Conservation (phyloP, 2,329 filamentous ascomycete genomes). For the Botrytis aclada region DNA sequence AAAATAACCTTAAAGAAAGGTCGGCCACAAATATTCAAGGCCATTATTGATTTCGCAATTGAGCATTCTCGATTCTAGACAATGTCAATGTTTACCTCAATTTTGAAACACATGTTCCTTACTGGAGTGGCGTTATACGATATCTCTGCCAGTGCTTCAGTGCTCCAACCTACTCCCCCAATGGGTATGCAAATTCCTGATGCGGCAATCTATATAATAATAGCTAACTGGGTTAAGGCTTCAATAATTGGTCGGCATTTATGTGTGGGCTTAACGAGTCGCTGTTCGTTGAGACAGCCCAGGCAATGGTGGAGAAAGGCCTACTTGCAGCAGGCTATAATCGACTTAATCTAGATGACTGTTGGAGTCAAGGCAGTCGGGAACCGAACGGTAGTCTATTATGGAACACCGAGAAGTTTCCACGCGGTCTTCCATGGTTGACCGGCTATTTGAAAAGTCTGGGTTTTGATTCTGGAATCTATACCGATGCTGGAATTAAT, state of each 20-base stretch:
- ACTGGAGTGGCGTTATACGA: constrained; percentile 5
- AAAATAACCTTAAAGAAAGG: neutral
- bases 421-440: constrained; percentile 54
- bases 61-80: neutral
- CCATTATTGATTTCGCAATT: neutral
- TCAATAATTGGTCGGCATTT: constrained; percentile 51
- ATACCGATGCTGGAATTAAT: constrained; percentile 48
- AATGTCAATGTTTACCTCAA: neutral
- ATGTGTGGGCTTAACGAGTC: constrained; percentile 48
- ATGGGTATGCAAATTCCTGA: constrained; percentile 40
- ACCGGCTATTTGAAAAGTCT: constrained; percentile 54
- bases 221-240: constrained; percentile 30
- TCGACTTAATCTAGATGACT: constrained; percentile 62
- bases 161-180: constrained; percentile 42
- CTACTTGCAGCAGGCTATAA: constrained; percentile 52
- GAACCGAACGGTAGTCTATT: constrained; percentile 44
- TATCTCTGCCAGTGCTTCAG: constrained; percentile 13
- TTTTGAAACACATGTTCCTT: neutral
- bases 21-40: neutral
- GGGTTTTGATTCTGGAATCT: constrained; percentile 62
- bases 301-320: constrained; percentile 48
- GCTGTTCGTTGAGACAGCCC: constrained; percentile 47
- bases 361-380: constrained; percentile 51
- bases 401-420: constrained; percentile 52
- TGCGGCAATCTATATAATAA: neutral